phyloP scores from a whole-genome alignment of 2,329 filamentous ascomycete genomes.

The Pleochaeta shiraiana region DNA sequence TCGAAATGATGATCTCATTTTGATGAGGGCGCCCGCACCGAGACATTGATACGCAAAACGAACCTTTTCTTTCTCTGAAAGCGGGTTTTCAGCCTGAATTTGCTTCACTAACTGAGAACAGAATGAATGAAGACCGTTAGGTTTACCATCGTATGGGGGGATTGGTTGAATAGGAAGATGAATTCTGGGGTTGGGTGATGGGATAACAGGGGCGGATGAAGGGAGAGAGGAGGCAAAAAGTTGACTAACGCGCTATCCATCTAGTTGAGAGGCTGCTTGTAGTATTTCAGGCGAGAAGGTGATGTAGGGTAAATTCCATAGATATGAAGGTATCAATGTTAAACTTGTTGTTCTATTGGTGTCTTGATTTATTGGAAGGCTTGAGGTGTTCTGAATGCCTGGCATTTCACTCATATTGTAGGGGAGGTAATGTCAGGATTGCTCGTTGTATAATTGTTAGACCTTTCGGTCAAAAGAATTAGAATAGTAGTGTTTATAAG shows the following conservation, averaged over 20 bases:
- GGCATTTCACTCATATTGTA: background rate
- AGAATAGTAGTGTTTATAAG: no score
- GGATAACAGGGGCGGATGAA: background rate
- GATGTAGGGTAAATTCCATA: constrained; percentile 1
- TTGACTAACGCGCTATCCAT: background rate
- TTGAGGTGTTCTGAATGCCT: background rate
- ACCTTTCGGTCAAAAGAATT: no score
- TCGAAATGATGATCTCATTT: background rate
- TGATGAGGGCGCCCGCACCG: background rate
- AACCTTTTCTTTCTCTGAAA: background rate
- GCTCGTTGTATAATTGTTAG: no score
- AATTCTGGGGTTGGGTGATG: background rate
- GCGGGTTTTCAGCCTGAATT: background rate
- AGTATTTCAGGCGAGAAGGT: background rate
- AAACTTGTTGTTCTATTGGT: background rate
- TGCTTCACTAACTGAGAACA: constrained; percentile 1
- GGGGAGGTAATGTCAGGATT: no score
- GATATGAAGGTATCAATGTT: background rate
- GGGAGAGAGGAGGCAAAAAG: background rate
- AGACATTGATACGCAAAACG: background rate
- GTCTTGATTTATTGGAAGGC: background rate
- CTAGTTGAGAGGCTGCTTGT: background rate
- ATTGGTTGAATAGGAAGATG: background rate
- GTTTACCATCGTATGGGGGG: background rate
- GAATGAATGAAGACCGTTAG: background rate